Percentiles rank a stretch among this genome's conserved stretches.
These are phyloP conservation scores for Elsinoe fawcettii DNA, from an alignment of 2,329 filamentous ascomycete genomes.

Conservation along the genomic window DNA sequence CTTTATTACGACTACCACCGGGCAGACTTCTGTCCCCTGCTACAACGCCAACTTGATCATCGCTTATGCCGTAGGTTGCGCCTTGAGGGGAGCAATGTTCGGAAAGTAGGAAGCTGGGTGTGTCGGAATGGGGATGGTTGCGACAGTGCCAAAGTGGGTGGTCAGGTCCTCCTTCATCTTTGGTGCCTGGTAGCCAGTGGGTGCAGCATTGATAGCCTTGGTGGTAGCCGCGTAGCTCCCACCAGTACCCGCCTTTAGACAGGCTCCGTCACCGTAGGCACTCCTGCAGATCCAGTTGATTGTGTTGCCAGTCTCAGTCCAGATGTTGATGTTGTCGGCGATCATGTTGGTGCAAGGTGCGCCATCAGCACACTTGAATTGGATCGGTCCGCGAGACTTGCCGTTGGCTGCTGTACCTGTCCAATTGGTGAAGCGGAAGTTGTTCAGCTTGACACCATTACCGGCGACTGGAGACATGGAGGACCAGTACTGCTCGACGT, in stretches of 20 bases:
- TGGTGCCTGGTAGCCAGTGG: conserved; percentile 33
- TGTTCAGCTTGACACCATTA: conserved; percentile 45
- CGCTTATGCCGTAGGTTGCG: conserved; percentile 16
- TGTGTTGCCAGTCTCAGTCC: conserved; percentile 35
- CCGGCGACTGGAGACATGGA: conserved; percentile 37
- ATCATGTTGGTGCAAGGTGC: conserved; percentile 47
- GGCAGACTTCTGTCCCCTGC: too few species aligned
- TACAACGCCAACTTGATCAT: too few species aligned
- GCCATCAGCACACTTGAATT: conserved; percentile 43
- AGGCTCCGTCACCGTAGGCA: conserved; percentile 43
- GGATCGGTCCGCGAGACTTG: conserved; percentile 44
- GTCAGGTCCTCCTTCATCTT: conserved; percentile 32
- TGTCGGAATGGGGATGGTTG: conserved; percentile 36
- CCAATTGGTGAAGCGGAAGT: conserved; percentile 51
- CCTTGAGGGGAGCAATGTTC: conserved; percentile 27
- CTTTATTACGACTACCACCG: neutral
- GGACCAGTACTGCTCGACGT: conserved; percentile 50
- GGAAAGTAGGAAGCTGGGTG: conserved; percentile 37
- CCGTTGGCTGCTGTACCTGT: conserved; percentile 47
- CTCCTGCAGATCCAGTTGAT: conserved; percentile 37
- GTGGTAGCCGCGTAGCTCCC: conserved; percentile 30
- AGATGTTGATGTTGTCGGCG: conserved; percentile 46
- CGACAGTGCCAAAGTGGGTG: conserved; percentile 27
- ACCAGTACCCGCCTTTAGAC: conserved; percentile 33
- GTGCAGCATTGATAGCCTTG: conserved; percentile 30